Percentiles rank a stretch among this genome's conserved stretches.
Conservation (phyloP, 2,329 filamentous ascomycete species). For the Fusarium poae region DNA sequence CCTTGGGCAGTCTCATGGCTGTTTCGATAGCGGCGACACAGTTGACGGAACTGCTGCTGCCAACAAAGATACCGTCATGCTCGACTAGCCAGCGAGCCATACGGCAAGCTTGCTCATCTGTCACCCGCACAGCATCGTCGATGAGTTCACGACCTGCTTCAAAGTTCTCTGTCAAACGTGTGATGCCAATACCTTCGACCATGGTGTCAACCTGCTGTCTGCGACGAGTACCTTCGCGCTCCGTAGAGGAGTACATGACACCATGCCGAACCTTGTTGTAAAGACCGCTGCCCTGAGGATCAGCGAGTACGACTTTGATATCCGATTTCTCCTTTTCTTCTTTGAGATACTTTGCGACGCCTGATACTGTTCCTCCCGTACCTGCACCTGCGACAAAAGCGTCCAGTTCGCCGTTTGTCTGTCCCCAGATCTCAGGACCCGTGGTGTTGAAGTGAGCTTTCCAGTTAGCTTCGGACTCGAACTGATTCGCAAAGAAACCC, state of each 20-base stretch:
- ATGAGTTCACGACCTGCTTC: constrained; percentile 87
- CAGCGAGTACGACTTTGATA: constrained; percentile 83
- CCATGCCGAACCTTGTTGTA: constrained; percentile 93
- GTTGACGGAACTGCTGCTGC: constrained; percentile 97
- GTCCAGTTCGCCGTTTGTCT: constrained; percentile 80
- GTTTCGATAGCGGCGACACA: constrained; percentile 83
- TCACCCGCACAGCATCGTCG: constrained; percentile 90
- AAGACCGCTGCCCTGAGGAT: constrained; percentile 93
- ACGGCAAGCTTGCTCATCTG: constrained; percentile 85
- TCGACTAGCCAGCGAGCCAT: constrained; percentile 99
- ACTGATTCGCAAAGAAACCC: constrained; percentile 96
- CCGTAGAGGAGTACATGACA: constrained; percentile 93
- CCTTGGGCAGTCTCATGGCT: constrained; percentile 71
- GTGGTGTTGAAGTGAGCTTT: constrained; percentile 84
- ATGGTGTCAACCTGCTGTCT: constrained; percentile 94
- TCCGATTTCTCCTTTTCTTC: constrained; percentile 69
- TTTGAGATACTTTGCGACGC: constrained; percentile 87
- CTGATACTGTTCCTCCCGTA: constrained; percentile 92
- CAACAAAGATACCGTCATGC: constrained; percentile 93
- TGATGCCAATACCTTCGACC: constrained; percentile 96
- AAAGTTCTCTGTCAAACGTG: constrained; percentile 93
- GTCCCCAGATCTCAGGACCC: constrained; percentile 87
- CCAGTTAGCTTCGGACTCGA: constrained; percentile 92
- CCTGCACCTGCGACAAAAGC: constrained; percentile 95
- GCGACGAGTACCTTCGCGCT: constrained; percentile 89